Evolutionary conservation across 495 filamentous ascomycete genomes (phyloP), one percentile per base, ranked within the genome.

Genomic region (Penicillium maclennaniae): DNA sequence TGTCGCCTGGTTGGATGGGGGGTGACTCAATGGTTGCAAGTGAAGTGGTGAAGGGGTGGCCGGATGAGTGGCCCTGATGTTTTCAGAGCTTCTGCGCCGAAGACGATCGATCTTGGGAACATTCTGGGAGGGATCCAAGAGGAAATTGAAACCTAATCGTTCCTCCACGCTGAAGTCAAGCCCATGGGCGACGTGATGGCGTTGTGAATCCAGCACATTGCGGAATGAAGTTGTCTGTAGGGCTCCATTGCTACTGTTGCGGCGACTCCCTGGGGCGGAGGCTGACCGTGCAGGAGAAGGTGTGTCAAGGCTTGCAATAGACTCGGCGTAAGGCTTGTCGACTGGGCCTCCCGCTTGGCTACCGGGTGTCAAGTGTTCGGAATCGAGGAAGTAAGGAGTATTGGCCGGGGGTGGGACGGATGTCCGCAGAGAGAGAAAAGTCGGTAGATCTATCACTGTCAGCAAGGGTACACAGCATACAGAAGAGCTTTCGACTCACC

Each of bases 101-200:
- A 70, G 67, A 45, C 61, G 69, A 47, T 70, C 68, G 51, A 69
- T 64, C 45, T 65, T 66, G 40, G 72, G 72, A 8, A 75, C 66
- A 46, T 74, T 78, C 55, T 79, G 69, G 6, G 67, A 67, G 31
- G 75, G 67, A 46, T 83, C 83, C 2, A 90, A 75, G 1, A 90
- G 69, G 45, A 88, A 89, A 42, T 83, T 83, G 27, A 92, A 79
- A 25, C 80, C 85, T 19, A 91, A 75, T 44, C 82, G 75, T 47
- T 88, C 84, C 57, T 72, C 71, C 23, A 60, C 42, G 3, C 81
- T 78, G 50, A 85, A 75, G 27, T 85, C 79, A 7, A 87, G 54
- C 39, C 78, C 79, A 51, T 85, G 81, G 26, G 71, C 52, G 43
- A 80, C 67, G 34, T 78, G 75, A 44, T 83, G 74, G 20, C 79